Evolutionary conservation across 1,284 basidiomycete species (phyloP).

Genomic region (Irpex rosettiformis): DNA sequence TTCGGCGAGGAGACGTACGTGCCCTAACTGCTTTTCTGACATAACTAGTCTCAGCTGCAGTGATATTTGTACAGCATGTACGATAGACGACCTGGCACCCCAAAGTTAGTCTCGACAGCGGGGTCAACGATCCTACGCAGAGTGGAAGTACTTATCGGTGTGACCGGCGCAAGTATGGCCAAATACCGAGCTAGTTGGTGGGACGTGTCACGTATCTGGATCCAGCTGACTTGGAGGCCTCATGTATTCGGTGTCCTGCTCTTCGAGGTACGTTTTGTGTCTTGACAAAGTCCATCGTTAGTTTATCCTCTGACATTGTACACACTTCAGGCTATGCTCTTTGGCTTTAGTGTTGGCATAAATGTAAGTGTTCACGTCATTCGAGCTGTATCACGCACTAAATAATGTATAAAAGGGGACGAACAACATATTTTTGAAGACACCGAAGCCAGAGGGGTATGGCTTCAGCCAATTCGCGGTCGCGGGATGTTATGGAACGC

Average conservation of each 20-base stretch:
- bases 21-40: background rate
- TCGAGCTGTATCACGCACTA: background rate
- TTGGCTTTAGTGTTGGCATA: conserved; percentile 71
- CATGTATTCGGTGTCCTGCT: conserved; percentile 53
- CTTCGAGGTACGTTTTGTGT: conserved; percentile 45
- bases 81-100: conserved; percentile 58
- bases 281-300: background rate
- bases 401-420: conserved; percentile 59
- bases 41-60: background rate
- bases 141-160: conserved; percentile 59
- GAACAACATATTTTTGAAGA: conserved; percentile 64
- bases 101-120: conserved; percentile 30
- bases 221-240: conserved; percentile 62
- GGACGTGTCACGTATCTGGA: conserved; percentile 39
- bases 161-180: conserved; percentile 60
- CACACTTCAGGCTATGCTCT: conserved; percentile 45
- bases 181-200: conserved; percentile 57
- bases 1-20: conserved; percentile 65
- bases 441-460: conserved; percentile 55
- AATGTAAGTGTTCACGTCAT: conserved; percentile 43
- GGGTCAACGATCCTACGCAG: conserved; percentile 48
- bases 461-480: conserved; percentile 51
- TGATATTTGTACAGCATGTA: conserved; percentile 46
- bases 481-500: conserved; percentile 59
- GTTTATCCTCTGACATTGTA: background rate